Evolutionary conservation across 306 rosid species (phyloP).

Genomic region (Dalbergia cultrata): DNA sequence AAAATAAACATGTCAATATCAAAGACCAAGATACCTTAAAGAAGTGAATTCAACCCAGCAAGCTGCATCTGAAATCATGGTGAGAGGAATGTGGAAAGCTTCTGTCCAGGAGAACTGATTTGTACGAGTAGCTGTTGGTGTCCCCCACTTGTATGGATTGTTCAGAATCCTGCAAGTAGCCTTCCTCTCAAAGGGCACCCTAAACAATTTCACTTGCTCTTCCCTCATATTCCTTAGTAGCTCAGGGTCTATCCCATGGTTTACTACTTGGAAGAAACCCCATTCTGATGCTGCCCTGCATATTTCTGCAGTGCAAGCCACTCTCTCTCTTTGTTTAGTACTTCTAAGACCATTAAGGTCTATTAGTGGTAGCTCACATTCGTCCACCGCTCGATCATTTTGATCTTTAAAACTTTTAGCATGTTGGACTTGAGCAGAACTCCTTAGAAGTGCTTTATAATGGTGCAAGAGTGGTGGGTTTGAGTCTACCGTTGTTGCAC

Average conservation of each 20-base stretch:
- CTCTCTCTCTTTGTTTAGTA: slow-evolving; percentile 50
- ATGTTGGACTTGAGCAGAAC: slow-evolving; percentile 42
- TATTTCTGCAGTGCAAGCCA: slow-evolving; percentile 68
- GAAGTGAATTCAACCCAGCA: slow-evolving; percentile 75
- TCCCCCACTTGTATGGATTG: slow-evolving; percentile 86
- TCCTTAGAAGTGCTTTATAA: slow-evolving; percentile 60
- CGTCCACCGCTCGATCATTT: slow-evolving; percentile 50
- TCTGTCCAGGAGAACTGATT: slow-evolving; percentile 91
- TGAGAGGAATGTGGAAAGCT: slow-evolving; percentile 94
- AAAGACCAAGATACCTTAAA: slow-evolving; percentile 59
- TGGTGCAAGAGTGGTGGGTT: slow-evolving; percentile 78
- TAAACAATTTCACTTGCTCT: slow-evolving; percentile 76
- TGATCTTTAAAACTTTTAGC: slow-evolving; percentile 32
- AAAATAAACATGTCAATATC: no score
- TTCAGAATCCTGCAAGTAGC: slow-evolving; percentile 66
- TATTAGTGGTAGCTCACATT: slow-evolving; percentile 80
- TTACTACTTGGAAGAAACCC: slow-evolving; percentile 91
- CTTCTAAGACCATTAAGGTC: slow-evolving; percentile 73
- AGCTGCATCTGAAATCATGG: slow-evolving; percentile 70
- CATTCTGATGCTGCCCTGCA: slow-evolving; percentile 78
- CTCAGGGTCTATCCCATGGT: slow-evolving; percentile 77
- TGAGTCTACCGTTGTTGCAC: slow-evolving; percentile 59
- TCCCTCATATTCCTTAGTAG: slow-evolving; percentile 66
- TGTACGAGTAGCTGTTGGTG: slow-evolving; percentile 74
- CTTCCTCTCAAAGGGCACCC: slow-evolving; percentile 71